Conservation (phyloP, 179 eudicot genomes). For the Patellifolia procumbens region DNA sequence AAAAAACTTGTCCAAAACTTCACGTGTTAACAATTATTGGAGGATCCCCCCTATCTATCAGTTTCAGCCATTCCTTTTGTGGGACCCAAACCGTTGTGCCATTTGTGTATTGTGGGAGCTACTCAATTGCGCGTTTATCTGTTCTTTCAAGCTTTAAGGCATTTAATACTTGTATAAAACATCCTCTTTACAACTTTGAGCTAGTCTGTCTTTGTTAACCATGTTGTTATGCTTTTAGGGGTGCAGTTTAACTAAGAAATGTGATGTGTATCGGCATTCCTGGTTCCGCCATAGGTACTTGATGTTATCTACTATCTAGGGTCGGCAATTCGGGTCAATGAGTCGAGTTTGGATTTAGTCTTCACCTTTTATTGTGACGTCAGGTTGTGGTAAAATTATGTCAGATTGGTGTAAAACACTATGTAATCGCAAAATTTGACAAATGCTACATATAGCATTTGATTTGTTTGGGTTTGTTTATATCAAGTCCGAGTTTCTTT, state of each 20-base stretch:
- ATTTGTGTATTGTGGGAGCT: conserved; percentile 11
- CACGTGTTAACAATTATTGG: conserved; percentile 24
- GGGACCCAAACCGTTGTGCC: conserved; percentile 25
- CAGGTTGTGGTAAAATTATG: too few species aligned
- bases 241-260: background rate
- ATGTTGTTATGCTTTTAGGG: background rate
- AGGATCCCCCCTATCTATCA: conserved; percentile 6
- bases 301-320: too few species aligned
- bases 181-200: background rate
- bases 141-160: conserved; percentile 9
- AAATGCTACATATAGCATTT: too few species aligned
- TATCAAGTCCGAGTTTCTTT: too few species aligned
- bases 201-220: background rate
- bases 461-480: too few species aligned
- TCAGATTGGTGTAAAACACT: too few species aligned
- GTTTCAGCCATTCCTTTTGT: conserved; percentile 23
- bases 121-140: conserved; percentile 19
- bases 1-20: conserved; percentile 5
- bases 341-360: too few species aligned
- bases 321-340: too few species aligned
- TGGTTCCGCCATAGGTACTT: background rate
- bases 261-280: background rate
- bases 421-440: too few species aligned
- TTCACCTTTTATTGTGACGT: too few species aligned
- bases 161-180: background rate